Conservation (phyloP, 148 eudicot genomes). For the Agrostemma githago region DNA sequence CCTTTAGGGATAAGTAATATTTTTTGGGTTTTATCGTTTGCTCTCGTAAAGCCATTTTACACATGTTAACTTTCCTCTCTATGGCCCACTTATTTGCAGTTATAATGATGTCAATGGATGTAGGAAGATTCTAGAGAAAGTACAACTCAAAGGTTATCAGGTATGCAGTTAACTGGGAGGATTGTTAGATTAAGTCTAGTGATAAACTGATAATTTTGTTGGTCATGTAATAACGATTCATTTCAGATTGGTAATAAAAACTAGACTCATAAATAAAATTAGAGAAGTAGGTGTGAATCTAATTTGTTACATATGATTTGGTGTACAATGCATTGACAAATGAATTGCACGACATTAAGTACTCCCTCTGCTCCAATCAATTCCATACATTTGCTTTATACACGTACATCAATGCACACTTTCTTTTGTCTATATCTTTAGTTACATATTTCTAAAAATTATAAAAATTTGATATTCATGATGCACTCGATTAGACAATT, state of each 20-base stretch:
- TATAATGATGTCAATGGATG: conserved; percentile 60
- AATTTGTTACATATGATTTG: background rate
- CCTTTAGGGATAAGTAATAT: background rate
- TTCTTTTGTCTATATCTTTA: too few species aligned
- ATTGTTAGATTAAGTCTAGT: background rate
- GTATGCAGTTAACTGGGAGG: conserved; percentile 29
- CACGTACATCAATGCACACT: too few species aligned
- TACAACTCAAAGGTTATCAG: conserved; percentile 78
- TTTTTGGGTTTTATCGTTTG: background rate
- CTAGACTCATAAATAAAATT: background rate
- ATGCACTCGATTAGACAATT: too few species aligned
- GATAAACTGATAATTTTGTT: background rate
- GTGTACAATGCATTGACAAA: background rate
- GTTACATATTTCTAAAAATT: too few species aligned
- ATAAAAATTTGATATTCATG: too few species aligned
- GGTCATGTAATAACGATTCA: background rate
- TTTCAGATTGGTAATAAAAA: background rate
- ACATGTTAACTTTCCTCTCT: conserved; percentile 20
- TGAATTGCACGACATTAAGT: background rate
- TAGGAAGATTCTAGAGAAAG: conserved; percentile 61
- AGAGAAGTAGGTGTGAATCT: background rate
- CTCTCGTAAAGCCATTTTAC: background rate
- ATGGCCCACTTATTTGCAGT: conserved; percentile 29
- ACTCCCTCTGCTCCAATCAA: too few species aligned
- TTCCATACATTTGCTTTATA: too few species aligned